Evolutionary conservation across 768 basidiomycete genomes (phyloP), one percentile per base, ranked within the genome.

Genomic region (Mycena belliarum): DNA sequence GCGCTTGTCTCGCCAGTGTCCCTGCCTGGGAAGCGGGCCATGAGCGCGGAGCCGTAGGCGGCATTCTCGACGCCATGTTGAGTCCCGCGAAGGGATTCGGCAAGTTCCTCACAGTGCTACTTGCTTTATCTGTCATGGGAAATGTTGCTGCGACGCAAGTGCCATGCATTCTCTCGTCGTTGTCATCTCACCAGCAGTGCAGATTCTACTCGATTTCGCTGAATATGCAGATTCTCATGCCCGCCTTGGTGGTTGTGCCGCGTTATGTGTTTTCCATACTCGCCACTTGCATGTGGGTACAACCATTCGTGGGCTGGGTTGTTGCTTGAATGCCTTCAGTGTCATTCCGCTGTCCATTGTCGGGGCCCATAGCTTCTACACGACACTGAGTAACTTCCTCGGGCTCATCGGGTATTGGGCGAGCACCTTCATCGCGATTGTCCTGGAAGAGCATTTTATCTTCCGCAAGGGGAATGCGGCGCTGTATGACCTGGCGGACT

Each of bases 71-170:
- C 47, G 88, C 87, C 3, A 85, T 91, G 78, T 78, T 93, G 3
- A 76, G 75, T n/a, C 91, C 91, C 0, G 76, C 79, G 0, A 84
- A 84, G 38, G 81, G 81, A 29, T 92, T 91, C 68, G 87, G 90
- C 7, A 88, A 89, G 66, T 88, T 93, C 75, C 75, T 93, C 41
- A 88, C 86, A 0, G 88, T 94, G 33, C 73, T 96, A 43, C 78
- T 95, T 60, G 89, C 89, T 54, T 75, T 97, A 21, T 90, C 88
- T 46, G 89, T 93, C 40, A 84, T 86, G 2, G 89, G 83, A 3
- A 95, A 94, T 72, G 87, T 91, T 43, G 89, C 91, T 1, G 83
- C 87, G 3, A 88, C 90, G 62, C 59, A 9, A 23, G 57, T 59
- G 10, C 35, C 48, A n/a, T 50, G 32, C 18, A 2, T 6, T 25